Evolutionary conservation across 306 rosid species (phyloP), one percentile per base, ranked within the genome.

Genomic region (Dryas alaskensis): DNA sequence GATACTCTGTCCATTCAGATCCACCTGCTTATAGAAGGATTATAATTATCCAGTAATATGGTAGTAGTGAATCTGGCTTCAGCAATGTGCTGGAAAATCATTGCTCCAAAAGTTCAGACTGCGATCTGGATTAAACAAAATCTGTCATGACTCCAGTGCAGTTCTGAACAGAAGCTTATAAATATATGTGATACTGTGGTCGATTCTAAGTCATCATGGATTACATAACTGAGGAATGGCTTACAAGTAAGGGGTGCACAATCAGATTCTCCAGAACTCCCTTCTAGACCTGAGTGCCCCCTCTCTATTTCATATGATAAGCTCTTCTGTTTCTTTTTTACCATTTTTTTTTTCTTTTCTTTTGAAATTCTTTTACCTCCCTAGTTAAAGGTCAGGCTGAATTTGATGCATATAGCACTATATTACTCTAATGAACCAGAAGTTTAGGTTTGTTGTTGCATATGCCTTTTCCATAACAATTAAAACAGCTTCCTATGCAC

Each of bases 51-150:
- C 96, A 77, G 74, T 60, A 72, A 86, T 88, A 81, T 94, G 99
- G 99, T 87, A 94, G 72, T 94, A 85, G 77, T 84, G 77, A 94
- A 87, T 79, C 78, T 94, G 73, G 88, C 97, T 61, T 84, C 96
- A 7, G 89, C 97, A 69, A 89, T 94, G 96, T 89, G 97, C 84
- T 94, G 96, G 99, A 92, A 87, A 87, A 95, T 94, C 73, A 82
- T 94, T 77, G 88, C 92, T 82, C 83, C 80, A 44, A 78, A 82
- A 87, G 88, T 91, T 83, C 99, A 94, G 86, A 91, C 99, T 6
- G 97, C 97, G 69, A 88, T 94, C 81, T 94, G 99, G 99, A 82
- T 87, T 78, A 94, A 94, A 88, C 86, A 83, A 74, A 79, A 82
- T 69, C 83, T 53, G 78, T 57, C 91, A 39, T 94, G 96, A 83